Base-by-base conservation (phyloP, 768 basidiomycete genomes). In the Boletus sp. region DNA sequence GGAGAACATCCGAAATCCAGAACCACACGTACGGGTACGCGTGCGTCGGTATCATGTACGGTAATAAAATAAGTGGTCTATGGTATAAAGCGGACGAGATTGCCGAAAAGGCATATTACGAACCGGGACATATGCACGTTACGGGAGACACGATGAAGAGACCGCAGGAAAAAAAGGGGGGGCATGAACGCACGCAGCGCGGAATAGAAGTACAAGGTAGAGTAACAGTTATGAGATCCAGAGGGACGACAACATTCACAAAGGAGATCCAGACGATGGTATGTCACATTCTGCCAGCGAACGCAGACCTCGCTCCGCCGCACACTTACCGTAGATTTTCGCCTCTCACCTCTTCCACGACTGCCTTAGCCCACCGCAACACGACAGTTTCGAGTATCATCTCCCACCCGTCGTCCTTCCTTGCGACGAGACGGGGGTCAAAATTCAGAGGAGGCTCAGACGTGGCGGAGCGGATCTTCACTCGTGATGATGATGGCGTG, bases 361-460 rank as follows among this genome's bases (percentile, higher is more conserved):
- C 85, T 30, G 79, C 83, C 24, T 77, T 75, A 54, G 86, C 77
- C 93, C 93, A 95, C 36, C 77, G 74, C 41, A 81, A 47, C 11
- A 93, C 72, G 0, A 83, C 78, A 20, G 64, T 64, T 67, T 89
- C 84, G 6, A 96, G 76, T 88, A 93, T 91, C 28, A 75, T 75
- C 54, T 92, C 86, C 93, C 93, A 96, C 0, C 89, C 91, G 0
- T 80, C 78, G 11, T 89, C 92, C 55, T 78, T 83, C 56, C 83
- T 77, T 30, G 92, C 93, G 3, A 94, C 82, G 3, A 84, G 70
- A 45, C 81, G 80, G 0, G 90, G 83, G 64, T 94, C 91, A 59
- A 96, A 94, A 5, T 77, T 53, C 32, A 90, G 70, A 0, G 81
- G 75, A 0, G 80, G 75, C 53, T 83, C 82, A 4, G 73, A 63